These are phyloP conservation scores for Salix koriyanagi DNA, from an alignment of 345 rosid genomes.

Conservation along the genomic window DNA sequence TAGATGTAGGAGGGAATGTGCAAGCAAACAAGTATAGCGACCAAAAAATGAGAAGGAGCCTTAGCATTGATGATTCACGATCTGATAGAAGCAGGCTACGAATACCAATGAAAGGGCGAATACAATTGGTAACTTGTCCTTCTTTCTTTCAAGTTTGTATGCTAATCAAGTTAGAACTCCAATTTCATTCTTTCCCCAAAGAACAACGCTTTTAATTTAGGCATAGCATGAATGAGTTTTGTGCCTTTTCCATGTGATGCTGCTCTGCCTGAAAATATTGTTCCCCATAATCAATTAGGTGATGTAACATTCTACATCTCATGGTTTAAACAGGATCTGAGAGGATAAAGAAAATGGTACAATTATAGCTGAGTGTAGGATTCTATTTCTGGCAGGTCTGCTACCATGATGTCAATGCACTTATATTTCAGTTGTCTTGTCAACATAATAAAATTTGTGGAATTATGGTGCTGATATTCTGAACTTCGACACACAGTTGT, in stretches of 20 bases:
- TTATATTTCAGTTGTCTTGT: neutral
- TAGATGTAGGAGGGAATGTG: conserved; percentile 62
- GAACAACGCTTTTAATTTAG: neutral
- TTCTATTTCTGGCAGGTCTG: neutral
- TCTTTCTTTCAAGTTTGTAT: conserved; percentile 1
- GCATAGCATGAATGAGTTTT: neutral
- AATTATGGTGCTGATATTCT: neutral
- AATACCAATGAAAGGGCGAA: conserved; percentile 86
- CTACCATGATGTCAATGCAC: neutral
- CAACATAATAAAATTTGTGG: neutral
- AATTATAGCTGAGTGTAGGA: no score
- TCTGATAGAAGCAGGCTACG: conserved; percentile 57
- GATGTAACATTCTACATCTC: neutral
- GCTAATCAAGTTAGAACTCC: neutral
- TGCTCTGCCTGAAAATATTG: neutral
- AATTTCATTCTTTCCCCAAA: neutral
- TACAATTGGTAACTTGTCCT: conserved; percentile 65
- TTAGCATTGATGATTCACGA: conserved; percentile 49
- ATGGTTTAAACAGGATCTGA: neutral
- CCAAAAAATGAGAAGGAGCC: conserved; percentile 50
- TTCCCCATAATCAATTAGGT: neutral
- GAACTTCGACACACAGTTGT: neutral
- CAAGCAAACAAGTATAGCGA: conserved; percentile 42
- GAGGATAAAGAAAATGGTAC: neutral
- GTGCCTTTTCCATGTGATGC: neutral